Conservation (phyloP, 2,329 filamentous ascomycete species). For the Neonectria faginata region DNA sequence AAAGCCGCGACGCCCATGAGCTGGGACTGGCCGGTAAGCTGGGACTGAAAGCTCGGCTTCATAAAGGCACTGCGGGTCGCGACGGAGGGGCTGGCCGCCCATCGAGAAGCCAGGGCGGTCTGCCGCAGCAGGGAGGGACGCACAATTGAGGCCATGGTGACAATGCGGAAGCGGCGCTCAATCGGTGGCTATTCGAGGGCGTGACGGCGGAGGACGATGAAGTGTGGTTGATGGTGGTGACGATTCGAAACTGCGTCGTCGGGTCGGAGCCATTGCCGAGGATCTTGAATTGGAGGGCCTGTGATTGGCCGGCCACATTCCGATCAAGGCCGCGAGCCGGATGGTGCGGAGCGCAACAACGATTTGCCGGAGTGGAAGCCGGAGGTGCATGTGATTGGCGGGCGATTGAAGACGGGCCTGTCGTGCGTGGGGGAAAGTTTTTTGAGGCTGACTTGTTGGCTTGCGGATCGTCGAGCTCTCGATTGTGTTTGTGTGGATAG, state of each 20-base stretch:
- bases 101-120: constrained; percentile 57
- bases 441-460: constrained; percentile 13
- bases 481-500: constrained; percentile 10
- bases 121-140: constrained; percentile 68
- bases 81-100: constrained; percentile 51
- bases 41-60: constrained; percentile 45
- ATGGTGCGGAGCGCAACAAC: constrained; percentile 45
- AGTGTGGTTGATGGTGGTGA: constrained; percentile 34
- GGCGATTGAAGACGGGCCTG: constrained; percentile 13
- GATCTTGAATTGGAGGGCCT: constrained; percentile 57
- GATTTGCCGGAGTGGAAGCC: constrained; percentile 29
- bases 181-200: constrained; percentile 34
- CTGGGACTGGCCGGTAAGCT: constrained; percentile 54
- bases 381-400: constrained; percentile 47
- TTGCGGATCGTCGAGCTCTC: constrained; percentile 4
- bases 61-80: constrained; percentile 52
- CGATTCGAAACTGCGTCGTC: constrained; percentile 40
- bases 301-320: constrained; percentile 57
- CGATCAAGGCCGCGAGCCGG: constrained; percentile 45
- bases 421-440: constrained; percentile 17
- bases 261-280: constrained; percentile 61
- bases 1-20: constrained; percentile 78
- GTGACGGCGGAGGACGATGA: neutral
- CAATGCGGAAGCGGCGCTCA: constrained; percentile 40
- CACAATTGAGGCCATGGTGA: constrained; percentile 67